Evolutionary conservation across 2,329 filamentous ascomycete species (phyloP), one percentile per base, ranked within the genome.

Genomic region (Colletotrichum incanum): DNA sequence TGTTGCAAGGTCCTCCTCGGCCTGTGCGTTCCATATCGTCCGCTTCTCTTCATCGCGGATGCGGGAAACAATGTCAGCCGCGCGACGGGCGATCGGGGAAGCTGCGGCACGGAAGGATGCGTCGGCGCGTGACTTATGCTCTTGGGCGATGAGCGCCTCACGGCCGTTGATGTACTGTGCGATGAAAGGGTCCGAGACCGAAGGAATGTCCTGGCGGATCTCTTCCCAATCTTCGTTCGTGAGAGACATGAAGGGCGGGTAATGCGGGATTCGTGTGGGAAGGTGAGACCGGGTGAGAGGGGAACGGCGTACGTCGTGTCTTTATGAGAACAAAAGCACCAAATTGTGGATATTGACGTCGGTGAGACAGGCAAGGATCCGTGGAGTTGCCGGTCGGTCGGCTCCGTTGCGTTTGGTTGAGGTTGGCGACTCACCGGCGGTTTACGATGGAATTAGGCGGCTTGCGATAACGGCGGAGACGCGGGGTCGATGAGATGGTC

Each of bases 61-160:
- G 63, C 89, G 88, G 6, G 88, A 87, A 55, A 96, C 92, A 73
- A 97, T 94, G 65, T 87, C 86, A 76, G 92, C 92, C 31, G 94
- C 94, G 79, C 91, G 89, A 69, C 86, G 86, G 3, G 93, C 94
- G 75, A 94, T 89, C 2, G 93, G 92, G 0, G 93, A 94, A 65
- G 96, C 88, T 34, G 88, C 88, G 76, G 92, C 86, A 59, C 91
- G 87, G 84, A 94, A 94, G 14, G 87, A 86, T 11, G 77, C 76
- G 74, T 94, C 95, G 80, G 94, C 95, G 71, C 95, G 91, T 78
- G 93, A 89, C 77, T 91, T 93, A 82, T 94, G 92, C 81, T 98
- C 96, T 79, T 97, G 89, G 23, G 87, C 87, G 69, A 98, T 93
- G 64, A 98, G 87, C 34, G 90, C 91, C 76, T 92, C 88, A 62